Conservation (phyloP, 23 red algal species). For the Gracilaria domingensis region DNA sequence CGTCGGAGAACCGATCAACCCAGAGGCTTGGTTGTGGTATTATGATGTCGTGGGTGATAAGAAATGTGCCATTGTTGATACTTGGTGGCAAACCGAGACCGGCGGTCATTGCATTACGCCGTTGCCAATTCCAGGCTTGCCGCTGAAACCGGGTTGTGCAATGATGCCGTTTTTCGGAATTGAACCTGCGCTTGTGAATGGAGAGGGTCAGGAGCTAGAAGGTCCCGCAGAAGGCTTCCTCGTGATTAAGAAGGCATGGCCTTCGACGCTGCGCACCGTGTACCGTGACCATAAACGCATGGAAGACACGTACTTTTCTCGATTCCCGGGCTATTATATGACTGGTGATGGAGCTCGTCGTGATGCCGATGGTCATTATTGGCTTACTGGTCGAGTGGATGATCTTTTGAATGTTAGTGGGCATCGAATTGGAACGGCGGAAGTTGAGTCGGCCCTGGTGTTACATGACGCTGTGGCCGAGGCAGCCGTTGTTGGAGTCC, state of each 20-base stretch:
- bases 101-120: constrained; percentile 91
- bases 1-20: constrained; percentile 99
- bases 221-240: constrained; percentile 83
- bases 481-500: constrained; percentile 90
- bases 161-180: constrained; percentile 97
- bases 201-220: constrained; percentile 79
- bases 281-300: constrained; percentile 93
- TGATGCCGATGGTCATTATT: constrained; percentile 92
- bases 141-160: constrained; percentile 89
- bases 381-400: constrained; percentile 96
- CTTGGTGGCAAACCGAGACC: constrained; percentile 99
- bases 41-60: constrained; percentile 87
- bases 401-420: constrained; percentile 98
- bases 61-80: constrained; percentile 91
- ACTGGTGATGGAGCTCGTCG: constrained; percentile 94
- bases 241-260: constrained; percentile 89
- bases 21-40: constrained; percentile 98
- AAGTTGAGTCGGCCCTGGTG: constrained; percentile 95
- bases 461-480: constrained; percentile 85
- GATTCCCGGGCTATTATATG: constrained; percentile 95
- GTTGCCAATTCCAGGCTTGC: constrained; percentile 80
- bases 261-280: constrained; percentile 90
- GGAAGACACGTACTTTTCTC: constrained; percentile 90
- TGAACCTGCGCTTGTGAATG: constrained; percentile 83
- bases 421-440: constrained; percentile 97